A percentile compares a stretch with the other conserved stretches of the same genome.
Conservation (phyloP, 352 stramenopile genomes). For the Globisporangium nunn region DNA sequence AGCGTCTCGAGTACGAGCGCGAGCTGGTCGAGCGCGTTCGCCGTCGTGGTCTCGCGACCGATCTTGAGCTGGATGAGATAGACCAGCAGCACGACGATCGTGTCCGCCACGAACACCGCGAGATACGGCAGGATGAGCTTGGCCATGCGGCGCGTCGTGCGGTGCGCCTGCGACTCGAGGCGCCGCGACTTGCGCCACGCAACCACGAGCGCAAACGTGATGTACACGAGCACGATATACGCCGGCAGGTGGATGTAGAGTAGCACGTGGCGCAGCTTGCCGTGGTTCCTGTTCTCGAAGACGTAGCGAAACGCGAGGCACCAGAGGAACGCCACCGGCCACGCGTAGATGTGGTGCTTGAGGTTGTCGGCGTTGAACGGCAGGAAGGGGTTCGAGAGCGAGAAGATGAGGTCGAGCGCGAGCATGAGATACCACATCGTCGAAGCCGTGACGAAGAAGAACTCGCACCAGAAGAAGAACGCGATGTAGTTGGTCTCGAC, state of each 20-base stretch:
- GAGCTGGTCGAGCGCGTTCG: slow-evolving; percentile 65
- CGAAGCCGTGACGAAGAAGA: slow-evolving; percentile 74
- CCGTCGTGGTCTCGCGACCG: slow-evolving; percentile 27
- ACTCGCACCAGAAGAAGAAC: slow-evolving; percentile 81
- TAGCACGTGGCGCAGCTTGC: slow-evolving; percentile 35
- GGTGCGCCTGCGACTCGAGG: slow-evolving; percentile 70
- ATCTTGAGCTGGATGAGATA: slow-evolving; percentile 38
- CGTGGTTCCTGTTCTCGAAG: slow-evolving; percentile 24
- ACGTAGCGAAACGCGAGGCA: slow-evolving; percentile 63
- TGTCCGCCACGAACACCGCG: slow-evolving; percentile 50
- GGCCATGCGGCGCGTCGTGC: slow-evolving; percentile 73
- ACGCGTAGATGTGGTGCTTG: slow-evolving; percentile 80
- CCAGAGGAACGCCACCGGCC: slow-evolving; percentile 59
- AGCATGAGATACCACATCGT: slow-evolving; percentile 86
- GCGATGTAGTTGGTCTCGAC: slow-evolving; percentile 38
- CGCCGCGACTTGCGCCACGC: slow-evolving; percentile 63
- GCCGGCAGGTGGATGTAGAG: slow-evolving; percentile 64
- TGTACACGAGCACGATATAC: slow-evolving; percentile 68
- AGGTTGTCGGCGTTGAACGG: slow-evolving; percentile 82
- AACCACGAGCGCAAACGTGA: slow-evolving; percentile 41
- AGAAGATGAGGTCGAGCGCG: slow-evolving; percentile 81
- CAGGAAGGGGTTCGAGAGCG: slow-evolving; percentile 81
- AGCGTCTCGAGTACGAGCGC: slow-evolving; percentile 67
- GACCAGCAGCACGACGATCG: slow-evolving; percentile 36
- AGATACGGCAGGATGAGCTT: slow-evolving; percentile 81